phyloP scores from a whole-genome alignment of 306 rosid genomes.

The Castanea sativa region DNA sequence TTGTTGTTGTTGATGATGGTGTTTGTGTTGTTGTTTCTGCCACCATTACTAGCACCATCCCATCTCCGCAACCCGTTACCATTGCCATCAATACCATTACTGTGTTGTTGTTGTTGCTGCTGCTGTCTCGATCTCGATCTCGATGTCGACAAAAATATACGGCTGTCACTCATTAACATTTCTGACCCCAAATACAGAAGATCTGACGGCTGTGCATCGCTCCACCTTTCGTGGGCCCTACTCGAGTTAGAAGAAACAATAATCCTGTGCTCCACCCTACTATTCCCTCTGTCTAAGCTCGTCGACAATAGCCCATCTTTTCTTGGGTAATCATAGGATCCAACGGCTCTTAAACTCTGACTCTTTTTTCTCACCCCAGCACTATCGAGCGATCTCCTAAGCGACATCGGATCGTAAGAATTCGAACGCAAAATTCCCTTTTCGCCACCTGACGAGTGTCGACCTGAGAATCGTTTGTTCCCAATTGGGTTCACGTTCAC shows the following conservation, averaged over 20 bases:
- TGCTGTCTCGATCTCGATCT: not conserved
- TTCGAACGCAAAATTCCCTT: slow-evolving; percentile 8
- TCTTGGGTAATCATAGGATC: slow-evolving; percentile 52
- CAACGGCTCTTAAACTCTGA: slow-evolving; percentile 27
- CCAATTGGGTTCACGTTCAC: slow-evolving; percentile 13
- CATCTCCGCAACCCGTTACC: not conserved
- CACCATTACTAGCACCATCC: not conserved
- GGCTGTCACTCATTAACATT: slow-evolving; percentile 56
- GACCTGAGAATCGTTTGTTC: slow-evolving; percentile 38
- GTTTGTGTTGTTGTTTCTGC: slow-evolving; percentile 20
- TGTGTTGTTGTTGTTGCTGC: not conserved
- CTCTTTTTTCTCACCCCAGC: slow-evolving; percentile 19
- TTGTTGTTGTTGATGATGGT: too few relatives aligned
- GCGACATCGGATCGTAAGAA: slow-evolving; percentile 34
- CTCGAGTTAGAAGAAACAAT: slow-evolving; percentile 48
- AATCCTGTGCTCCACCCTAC: slow-evolving; percentile 69
- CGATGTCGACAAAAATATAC: slow-evolving; percentile 25
- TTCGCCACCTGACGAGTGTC: slow-evolving; percentile 79
- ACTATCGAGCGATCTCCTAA: slow-evolving; percentile 66
- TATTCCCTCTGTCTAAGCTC: slow-evolving; percentile 15
- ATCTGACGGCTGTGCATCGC: slow-evolving; percentile 73
- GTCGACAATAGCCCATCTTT: slow-evolving; percentile 60
- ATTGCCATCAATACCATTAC: not conserved
- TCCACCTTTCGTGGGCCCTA: slow-evolving; percentile 61
- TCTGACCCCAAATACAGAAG: slow-evolving; percentile 69